These are phyloP conservation scores for Coemansia sp. DNA, from an alignment of 192 early-diverging fungal genomes.

Conservation along the genomic window DNA sequence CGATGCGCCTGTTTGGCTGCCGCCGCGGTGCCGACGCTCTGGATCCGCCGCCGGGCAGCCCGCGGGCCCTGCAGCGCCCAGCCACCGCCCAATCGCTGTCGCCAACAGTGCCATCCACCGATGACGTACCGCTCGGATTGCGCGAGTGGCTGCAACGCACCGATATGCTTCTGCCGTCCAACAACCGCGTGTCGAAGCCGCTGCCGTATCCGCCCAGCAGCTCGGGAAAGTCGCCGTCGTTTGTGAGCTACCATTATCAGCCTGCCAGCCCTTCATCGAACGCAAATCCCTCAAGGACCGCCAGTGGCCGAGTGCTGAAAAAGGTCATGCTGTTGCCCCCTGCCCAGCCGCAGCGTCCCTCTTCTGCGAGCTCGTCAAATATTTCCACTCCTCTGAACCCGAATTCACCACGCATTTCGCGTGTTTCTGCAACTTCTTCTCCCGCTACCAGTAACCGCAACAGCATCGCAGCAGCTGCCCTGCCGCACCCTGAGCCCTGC, in stretches of 20 bases:
- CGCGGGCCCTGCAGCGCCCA: slow-evolving; percentile 10
- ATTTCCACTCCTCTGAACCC: neutral
- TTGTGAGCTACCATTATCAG: slow-evolving; percentile 31
- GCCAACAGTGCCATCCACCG: neutral
- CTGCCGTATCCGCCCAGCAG: slow-evolving; percentile 27
- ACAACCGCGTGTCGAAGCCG: slow-evolving; percentile 25
- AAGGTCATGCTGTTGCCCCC: slow-evolving; percentile 25
- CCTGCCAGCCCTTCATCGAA: slow-evolving; percentile 7
- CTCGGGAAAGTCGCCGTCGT: slow-evolving; percentile 23
- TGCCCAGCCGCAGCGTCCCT: slow-evolving; percentile 15
- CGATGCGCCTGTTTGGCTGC: slow-evolving; percentile 31
- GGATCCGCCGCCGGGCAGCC: slow-evolving; percentile 10
- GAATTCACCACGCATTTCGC: slow-evolving; percentile 5
- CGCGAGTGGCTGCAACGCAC: slow-evolving; percentile 50
- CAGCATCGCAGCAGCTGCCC: slow-evolving; percentile 3
- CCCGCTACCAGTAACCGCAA: neutral
- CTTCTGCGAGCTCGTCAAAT: slow-evolving; percentile 20
- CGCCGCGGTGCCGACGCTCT: slow-evolving; percentile 3
- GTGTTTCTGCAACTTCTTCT: neutral
- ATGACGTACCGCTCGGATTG: slow-evolving; percentile 18
- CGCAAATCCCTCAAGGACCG: slow-evolving; percentile 6
- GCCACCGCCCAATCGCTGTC: slow-evolving; percentile 11
- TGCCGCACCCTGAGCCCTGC: neutral
- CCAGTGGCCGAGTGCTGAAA: slow-evolving; percentile 27
- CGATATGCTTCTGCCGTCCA: slow-evolving; percentile 33